Evolutionary conservation across 768 basidiomycete species (phyloP), one percentile per base, ranked within the genome.

Genomic region (Trametes cinnabarina): DNA sequence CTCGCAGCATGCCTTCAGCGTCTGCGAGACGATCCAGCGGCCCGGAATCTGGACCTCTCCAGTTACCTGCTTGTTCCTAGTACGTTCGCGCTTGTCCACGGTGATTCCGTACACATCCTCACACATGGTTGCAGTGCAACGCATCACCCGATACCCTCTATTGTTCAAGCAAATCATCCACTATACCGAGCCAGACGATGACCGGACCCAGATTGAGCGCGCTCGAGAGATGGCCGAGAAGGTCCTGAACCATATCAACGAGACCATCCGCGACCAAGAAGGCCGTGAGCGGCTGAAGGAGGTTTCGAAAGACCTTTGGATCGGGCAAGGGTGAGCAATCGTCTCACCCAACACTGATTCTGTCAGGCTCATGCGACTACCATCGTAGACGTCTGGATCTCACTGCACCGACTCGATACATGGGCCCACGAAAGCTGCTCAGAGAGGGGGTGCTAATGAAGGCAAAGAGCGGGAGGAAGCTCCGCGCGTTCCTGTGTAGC

Each of bases 41-140:
- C 86, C 3, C 81, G 94, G 47, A 93, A 86, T 65, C 73, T 98
- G 12, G 94, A 98, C 66, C 71, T 98, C 22, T 92, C 94, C 1
- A 94, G 92, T 65, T 97, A 94, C 70, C 73, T 98, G 34, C 82
- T 98, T 10, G 86, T 85, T n/a, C 94, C 94, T 0, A 96, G 94
- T 94, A 71, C 64, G 85, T 75, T 4, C 4, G 30, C 22, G 26
- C 19, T 20, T 4, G 14, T 15, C 25, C 19, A 14, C 9, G 5
- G 9, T 47, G 30, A 15, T 6, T 34, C 20, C 3, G 30, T n/a
- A 20, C n/a, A n/a, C 35, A 47, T n/a, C 3, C 5, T 4, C 20
- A 19, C 22, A 15, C 10, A 30, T 20, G 9, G 17, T 8, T 17
- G 12, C 59, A 94, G 92, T 95, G 94, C 94, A 97, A 84, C 86